Conservation (phyloP, 169 alveolate species). For the Cystoisospora suis region DNA sequence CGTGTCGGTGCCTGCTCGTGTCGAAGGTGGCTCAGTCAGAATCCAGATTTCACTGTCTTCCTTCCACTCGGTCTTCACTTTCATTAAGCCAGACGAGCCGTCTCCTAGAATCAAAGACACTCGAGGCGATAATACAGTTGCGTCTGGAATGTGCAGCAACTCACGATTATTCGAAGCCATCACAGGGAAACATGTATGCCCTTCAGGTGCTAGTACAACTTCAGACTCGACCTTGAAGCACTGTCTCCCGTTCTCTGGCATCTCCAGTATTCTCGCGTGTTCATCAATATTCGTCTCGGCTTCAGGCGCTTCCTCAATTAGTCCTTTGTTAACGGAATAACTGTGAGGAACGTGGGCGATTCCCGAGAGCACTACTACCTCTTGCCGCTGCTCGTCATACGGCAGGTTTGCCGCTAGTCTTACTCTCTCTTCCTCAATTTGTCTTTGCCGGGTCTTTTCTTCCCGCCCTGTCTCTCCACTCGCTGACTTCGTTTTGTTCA, state of each 20-base stretch:
- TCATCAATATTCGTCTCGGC: neutral
- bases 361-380: neutral
- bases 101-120: neutral
- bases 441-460: neutral
- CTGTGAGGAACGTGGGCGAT: too few species aligned
- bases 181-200: neutral
- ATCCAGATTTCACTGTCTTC: neutral
- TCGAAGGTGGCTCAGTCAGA: conserved; percentile 7
- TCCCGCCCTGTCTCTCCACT: neutral
- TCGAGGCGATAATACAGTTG: neutral
- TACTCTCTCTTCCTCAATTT: neutral
- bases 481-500: neutral
- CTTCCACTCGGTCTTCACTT: neutral
- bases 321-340: too few species aligned
- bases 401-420: neutral
- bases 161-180: neutral
- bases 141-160: neutral
- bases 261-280: too few species aligned
- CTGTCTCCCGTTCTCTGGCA: too few species aligned
- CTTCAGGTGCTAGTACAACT: neutral
- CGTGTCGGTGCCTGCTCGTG: neutral
- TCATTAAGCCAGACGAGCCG: neutral
- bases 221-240: too few species aligned
- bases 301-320: too few species aligned
- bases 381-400: neutral